These are phyloP conservation scores for Rhizopus delemar DNA, from an alignment of 371 early-diverging fungal species.

Conservation along the genomic window DNA sequence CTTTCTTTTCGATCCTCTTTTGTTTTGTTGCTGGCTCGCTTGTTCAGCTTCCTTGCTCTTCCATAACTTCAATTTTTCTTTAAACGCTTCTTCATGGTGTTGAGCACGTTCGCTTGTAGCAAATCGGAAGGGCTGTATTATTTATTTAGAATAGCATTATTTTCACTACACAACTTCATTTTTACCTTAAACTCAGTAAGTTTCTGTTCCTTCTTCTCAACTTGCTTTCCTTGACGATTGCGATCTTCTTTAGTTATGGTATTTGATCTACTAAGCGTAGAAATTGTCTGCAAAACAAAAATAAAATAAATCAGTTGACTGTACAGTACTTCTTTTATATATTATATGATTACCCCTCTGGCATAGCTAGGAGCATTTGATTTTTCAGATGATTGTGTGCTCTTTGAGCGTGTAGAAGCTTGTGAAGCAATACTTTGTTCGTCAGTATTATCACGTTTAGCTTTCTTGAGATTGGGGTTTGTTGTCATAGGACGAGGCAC, in stretches of 20 bases:
- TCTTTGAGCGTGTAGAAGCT: slow-evolving; percentile 11
- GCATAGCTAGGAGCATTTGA: slow-evolving; percentile 9
- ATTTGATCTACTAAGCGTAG: background rate
- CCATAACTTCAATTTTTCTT: slow-evolving; percentile 18
- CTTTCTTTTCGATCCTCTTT: slow-evolving; percentile 14
- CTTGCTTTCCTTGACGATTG: background rate
- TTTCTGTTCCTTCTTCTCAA: background rate
- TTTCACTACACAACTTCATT: background rate
- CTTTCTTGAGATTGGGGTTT: background rate
- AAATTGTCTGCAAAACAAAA: background rate
- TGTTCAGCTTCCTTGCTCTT: slow-evolving; percentile 1
- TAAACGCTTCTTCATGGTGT: slow-evolving; percentile 6
- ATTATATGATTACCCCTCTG: slow-evolving; percentile 17
- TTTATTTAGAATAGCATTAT: background rate
- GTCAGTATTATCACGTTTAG: background rate
- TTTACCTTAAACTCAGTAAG: background rate
- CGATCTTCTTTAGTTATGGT: background rate
- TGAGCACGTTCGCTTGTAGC: slow-evolving; percentile 5
- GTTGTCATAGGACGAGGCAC: background rate
- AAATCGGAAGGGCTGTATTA: slow-evolving; percentile 15
- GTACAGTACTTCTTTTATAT: slow-evolving; percentile 4
- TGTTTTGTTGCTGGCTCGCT: background rate
- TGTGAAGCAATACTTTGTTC: background rate
- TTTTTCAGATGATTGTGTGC: slow-evolving; percentile 13
- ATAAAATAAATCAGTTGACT: background rate